phyloP scores from a whole-genome alignment of 441 rosid genomes.

The Francoa sonchifolia region DNA sequence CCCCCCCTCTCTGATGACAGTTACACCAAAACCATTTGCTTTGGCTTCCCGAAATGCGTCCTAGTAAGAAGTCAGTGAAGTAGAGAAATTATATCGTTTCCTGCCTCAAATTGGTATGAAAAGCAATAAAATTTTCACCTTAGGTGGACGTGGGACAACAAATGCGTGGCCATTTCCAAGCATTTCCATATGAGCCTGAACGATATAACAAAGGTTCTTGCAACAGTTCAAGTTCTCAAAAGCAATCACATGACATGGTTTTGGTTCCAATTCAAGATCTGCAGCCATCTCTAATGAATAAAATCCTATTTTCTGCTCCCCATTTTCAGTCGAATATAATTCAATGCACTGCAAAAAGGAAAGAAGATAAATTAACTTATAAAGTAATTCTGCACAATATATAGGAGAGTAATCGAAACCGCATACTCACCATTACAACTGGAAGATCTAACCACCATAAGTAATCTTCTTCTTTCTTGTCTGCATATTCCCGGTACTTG shows the following conservation, averaged over 20 bases:
- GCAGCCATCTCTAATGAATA: constrained; percentile 83
- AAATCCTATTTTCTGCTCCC: constrained; percentile 60
- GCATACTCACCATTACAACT: constrained; percentile 52
- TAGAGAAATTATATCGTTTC: neutral
- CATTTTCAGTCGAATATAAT: constrained; percentile 43
- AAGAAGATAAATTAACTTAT: constrained; percentile 2
- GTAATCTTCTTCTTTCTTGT: constrained; percentile 66
- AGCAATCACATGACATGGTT: constrained; percentile 73
- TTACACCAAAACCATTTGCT: constrained; percentile 69
- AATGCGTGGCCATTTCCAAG: constrained; percentile 65
- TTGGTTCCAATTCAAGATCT: constrained; percentile 86
- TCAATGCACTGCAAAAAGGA: constrained; percentile 62
- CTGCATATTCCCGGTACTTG: constrained; percentile 77
- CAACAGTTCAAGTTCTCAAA: constrained; percentile 66
- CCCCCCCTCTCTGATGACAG: constrained; percentile 71
- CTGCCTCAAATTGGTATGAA: constrained; percentile 2
- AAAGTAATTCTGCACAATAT: constrained; percentile 1
- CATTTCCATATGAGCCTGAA: constrained; percentile 84
- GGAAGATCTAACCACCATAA: constrained; percentile 98
- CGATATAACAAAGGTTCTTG: constrained; percentile 57
- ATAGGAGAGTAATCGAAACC: constrained; percentile 4
- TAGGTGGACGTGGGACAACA: constrained; percentile 73
- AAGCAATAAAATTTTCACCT: constrained; percentile 29
- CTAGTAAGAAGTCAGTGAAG: constrained; percentile 20
- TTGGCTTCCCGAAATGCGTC: constrained; percentile 82